Conservation (phyloP, 345 rosid species). For the Brassica juncea region DNA sequence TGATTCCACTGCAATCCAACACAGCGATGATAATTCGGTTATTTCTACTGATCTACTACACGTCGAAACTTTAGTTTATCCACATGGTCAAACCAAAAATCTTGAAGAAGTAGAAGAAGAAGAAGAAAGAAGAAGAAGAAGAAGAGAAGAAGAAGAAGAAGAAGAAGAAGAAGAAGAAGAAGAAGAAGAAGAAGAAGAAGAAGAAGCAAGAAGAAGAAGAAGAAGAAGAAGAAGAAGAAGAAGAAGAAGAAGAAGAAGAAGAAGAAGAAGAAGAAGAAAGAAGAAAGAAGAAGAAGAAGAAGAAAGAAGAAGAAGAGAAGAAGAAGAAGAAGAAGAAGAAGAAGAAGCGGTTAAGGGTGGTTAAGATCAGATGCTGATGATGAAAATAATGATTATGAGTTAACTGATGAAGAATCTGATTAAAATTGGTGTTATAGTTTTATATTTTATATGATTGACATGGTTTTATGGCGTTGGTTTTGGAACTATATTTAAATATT, state of each 20-base stretch:
- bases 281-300: too few relatives aligned
- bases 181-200: too few relatives aligned
- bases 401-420: neutral
- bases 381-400: too few relatives aligned
- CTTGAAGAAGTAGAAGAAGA: neutral
- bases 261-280: too few relatives aligned
- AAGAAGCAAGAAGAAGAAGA: too few relatives aligned
- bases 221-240: too few relatives aligned
- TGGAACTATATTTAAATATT: neutral
- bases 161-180: neutral
- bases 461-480: neutral
- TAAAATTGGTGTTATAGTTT: neutral
- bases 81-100: neutral
- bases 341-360: neutral
- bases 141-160: too few relatives aligned
- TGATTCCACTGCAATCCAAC: neutral
- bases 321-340: too few relatives aligned
- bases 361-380: neutral
- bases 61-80: neutral
- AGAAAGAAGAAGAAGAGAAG: too few relatives aligned
- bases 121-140: too few relatives aligned
- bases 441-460: neutral
- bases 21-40: neutral
- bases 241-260: too few relatives aligned
- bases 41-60: neutral